phyloP scores from a whole-genome alignment of 2,329 filamentous ascomycete genomes.

The Aciculosporium take region DNA sequence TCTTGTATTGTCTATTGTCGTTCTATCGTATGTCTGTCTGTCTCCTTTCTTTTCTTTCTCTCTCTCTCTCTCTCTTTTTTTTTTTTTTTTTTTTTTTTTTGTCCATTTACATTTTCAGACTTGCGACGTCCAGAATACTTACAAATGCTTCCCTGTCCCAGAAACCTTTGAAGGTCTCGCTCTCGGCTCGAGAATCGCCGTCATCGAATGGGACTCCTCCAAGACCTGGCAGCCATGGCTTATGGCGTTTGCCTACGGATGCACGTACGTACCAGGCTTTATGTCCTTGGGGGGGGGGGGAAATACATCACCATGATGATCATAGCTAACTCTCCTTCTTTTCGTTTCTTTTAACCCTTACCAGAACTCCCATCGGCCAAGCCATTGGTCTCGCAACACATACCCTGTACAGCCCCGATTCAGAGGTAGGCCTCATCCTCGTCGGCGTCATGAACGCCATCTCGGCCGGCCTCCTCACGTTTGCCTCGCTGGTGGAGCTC shows the following conservation, averaged over 20 bases:
- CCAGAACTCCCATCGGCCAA: slow-evolving; percentile 52
- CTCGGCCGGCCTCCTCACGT: slow-evolving; percentile 55
- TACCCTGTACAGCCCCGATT: slow-evolving; percentile 53
- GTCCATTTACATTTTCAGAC: too few species aligned
- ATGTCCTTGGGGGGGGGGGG: too few species aligned
- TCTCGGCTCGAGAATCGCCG: slow-evolving; percentile 49
- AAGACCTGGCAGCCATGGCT: slow-evolving; percentile 35
- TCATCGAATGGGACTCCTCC: slow-evolving; percentile 30
- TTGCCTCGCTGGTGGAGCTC: slow-evolving; percentile 57
- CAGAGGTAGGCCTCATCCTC: slow-evolving; percentile 50
- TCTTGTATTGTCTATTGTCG: too few species aligned
- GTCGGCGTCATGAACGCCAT: slow-evolving; percentile 65
- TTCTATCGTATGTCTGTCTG: too few species aligned
- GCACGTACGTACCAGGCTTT: slow-evolving; percentile 19
- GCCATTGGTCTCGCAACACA: slow-evolving; percentile 58
- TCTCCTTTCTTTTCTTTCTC: too few species aligned
- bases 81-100: too few species aligned
- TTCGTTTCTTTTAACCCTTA: not conserved
- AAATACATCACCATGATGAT: too few species aligned
- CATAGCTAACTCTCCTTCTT: too few species aligned
- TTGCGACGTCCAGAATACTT: too few species aligned
- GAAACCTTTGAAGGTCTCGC: slow-evolving; percentile 42
- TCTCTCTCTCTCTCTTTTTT: too few species aligned
- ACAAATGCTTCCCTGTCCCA: too few species aligned
- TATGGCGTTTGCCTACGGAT: slow-evolving; percentile 44